phyloP scores from a whole-genome alignment of 306 rosid genomes.

The Hippophae tibetana region DNA sequence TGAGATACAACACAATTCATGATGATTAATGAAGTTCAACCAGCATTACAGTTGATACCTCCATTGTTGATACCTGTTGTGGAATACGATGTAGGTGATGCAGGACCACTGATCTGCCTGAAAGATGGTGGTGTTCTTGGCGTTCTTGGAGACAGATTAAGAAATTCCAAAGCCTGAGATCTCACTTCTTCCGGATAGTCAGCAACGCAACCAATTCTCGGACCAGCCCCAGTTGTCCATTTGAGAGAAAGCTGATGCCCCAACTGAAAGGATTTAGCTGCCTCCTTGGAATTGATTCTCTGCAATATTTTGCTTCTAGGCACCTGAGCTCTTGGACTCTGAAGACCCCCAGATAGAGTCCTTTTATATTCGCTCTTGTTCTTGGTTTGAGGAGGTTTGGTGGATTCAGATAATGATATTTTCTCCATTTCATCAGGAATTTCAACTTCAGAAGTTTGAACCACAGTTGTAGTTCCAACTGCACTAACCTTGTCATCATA shows the following conservation, averaged over 20 bases:
- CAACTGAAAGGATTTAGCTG: slow-evolving; percentile 59
- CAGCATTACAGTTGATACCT: slow-evolving; percentile 14
- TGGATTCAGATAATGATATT: slow-evolving; percentile 18
- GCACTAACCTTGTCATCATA: slow-evolving; percentile 35
- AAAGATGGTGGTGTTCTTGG: slow-evolving; percentile 31
- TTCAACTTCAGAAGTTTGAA: slow-evolving; percentile 12
- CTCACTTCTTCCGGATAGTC: slow-evolving; percentile 82
- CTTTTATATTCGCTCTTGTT: slow-evolving; percentile 34
- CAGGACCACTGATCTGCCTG: slow-evolving; percentile 23
- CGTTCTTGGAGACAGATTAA: slow-evolving; percentile 54
- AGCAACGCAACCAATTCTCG: slow-evolving; percentile 91
- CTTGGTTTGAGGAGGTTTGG: slow-evolving; percentile 21
- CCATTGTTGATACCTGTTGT: slow-evolving; percentile 10
- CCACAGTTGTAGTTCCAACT: slow-evolving; percentile 2
- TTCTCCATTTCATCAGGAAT: slow-evolving; percentile 30
- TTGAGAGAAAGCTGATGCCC: slow-evolving; percentile 64
- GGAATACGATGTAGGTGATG: slow-evolving; percentile 25
- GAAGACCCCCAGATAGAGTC: slow-evolving; percentile 89
- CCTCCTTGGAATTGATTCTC: slow-evolving; percentile 84
- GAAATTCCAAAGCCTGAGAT: slow-evolving; percentile 76
- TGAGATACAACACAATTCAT: slow-evolving; percentile 4
- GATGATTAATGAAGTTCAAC: slow-evolving; percentile 3
- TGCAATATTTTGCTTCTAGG: slow-evolving; percentile 53
- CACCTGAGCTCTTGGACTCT: slow-evolving; percentile 80
- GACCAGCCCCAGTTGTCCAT: slow-evolving; percentile 97